A percentile compares a stretch with the other conserved stretches of the same genome.
phyloP scores from a whole-genome alignment of 805 yeast genomes.

The Starmerella davenportii region DNA sequence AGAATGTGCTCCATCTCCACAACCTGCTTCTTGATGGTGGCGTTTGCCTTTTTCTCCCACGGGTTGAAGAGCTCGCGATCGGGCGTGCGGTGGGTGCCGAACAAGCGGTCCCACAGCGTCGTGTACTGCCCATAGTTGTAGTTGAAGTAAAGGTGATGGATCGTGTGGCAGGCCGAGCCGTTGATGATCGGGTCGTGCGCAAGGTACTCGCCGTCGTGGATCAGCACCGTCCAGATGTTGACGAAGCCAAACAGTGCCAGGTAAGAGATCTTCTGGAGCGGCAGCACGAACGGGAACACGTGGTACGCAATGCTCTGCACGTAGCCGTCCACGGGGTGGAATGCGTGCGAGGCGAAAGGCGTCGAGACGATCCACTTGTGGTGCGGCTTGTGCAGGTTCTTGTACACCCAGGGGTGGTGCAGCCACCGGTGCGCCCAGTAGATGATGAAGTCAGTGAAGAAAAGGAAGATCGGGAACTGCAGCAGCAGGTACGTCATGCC shows the following conservation, averaged over 20 bases:
- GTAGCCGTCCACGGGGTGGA: conserved; percentile 96
- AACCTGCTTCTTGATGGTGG: conserved; percentile 54
- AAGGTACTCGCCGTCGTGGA: conserved; percentile 92
- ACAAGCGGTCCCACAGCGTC: conserved; percentile 93
- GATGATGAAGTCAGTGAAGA: conserved; percentile 88
- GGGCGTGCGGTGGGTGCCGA: conserved; percentile 83
- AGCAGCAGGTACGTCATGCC: conserved; percentile 42
- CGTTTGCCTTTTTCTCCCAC: conserved; percentile 35
- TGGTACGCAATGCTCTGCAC: conserved; percentile 88
- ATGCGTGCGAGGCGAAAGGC: conserved; percentile 95
- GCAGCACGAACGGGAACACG: conserved; percentile 77
- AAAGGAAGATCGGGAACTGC: conserved; percentile 62
- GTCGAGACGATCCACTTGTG: conserved; percentile 99
- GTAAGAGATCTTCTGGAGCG: conserved; percentile 74
- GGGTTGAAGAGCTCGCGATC: conserved; percentile 69
- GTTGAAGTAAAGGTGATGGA: conserved; percentile 91
- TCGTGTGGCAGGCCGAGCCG: conserved; percentile 97
- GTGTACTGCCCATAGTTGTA: conserved; percentile 98
- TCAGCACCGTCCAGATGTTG: conserved; percentile 96
- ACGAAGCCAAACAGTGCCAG: conserved; percentile 72
- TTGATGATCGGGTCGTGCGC: conserved; percentile 85
- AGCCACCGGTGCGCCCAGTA: conserved; percentile 82
- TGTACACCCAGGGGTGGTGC: conserved; percentile 85
- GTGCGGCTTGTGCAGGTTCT: conserved; percentile 82
- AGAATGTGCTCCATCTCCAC: conserved; percentile 63